Conservation (phyloP, 371 early-diverging fungal species). For the Apophysomyces sp. region DNA sequence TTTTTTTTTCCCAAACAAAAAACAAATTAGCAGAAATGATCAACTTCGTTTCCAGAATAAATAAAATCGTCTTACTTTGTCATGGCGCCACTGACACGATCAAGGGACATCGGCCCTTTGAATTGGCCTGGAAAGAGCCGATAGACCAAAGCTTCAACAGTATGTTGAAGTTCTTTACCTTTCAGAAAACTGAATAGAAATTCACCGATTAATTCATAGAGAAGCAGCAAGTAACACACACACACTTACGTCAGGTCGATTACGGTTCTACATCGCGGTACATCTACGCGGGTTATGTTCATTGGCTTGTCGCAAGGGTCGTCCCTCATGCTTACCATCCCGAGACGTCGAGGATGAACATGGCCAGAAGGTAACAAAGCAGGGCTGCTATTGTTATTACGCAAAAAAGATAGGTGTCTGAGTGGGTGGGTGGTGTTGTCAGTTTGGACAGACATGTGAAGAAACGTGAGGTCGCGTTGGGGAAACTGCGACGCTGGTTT, state of each 20-base stretch:
- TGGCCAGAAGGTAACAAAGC: not conserved
- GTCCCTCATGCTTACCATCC: slow-evolving; percentile 14
- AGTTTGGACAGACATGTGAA: not conserved
- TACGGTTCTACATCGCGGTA: slow-evolving; percentile 25
- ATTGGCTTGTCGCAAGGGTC: slow-evolving; percentile 3
- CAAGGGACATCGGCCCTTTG: slow-evolving; percentile 38
- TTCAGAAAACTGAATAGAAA: slow-evolving; percentile 26
- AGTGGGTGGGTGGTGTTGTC: not conserved
- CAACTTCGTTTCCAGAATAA: not conserved
- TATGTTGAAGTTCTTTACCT: slow-evolving; percentile 25
- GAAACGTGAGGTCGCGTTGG: slow-evolving; percentile 10
- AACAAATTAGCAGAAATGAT: not conserved
- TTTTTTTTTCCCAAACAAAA: no score
- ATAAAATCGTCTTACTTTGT: slow-evolving; percentile 71
- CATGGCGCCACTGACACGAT: slow-evolving; percentile 81
- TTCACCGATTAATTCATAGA: not conserved
- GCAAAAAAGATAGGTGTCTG: not conserved
- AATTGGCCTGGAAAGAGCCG: slow-evolving; percentile 40
- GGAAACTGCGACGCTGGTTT: not conserved
- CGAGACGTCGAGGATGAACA: not conserved
- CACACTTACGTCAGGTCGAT: slow-evolving; percentile 33
- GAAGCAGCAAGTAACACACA: not conserved
- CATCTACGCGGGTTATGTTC: slow-evolving; percentile 1
- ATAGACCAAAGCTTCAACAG: slow-evolving; percentile 17
- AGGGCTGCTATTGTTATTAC: not conserved